A percentile compares a stretch with the other conserved stretches of the same genome.
Conservation (phyloP, 495 filamentous ascomycete genomes). For the Lineolata rhizophorae region DNA sequence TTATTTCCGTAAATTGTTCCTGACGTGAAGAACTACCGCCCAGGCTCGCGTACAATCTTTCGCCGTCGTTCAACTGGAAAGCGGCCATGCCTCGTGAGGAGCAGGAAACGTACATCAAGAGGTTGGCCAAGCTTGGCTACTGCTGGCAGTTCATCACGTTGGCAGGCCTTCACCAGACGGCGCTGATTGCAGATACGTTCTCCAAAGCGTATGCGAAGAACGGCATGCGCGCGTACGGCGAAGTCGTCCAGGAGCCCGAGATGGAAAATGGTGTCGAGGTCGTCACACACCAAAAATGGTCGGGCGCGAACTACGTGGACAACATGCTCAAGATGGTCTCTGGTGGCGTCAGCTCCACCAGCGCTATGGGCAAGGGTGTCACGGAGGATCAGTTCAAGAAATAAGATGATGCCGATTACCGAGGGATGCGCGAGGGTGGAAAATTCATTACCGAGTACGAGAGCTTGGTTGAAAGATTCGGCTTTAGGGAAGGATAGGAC, state of each 20-base stretch:
- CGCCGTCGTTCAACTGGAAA: slow-evolving; percentile 99
- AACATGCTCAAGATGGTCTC: slow-evolving; percentile 93
- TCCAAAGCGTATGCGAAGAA: slow-evolving; percentile 55
- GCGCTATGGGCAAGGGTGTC: slow-evolving; percentile 92
- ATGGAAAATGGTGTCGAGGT: slow-evolving; percentile 80
- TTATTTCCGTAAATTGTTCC: too few relatives aligned
- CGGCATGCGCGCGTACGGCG: slow-evolving; percentile 93
- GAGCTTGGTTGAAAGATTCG: too few relatives aligned
- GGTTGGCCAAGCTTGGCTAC: slow-evolving; percentile 73
- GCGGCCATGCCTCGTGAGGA: slow-evolving; percentile 80
- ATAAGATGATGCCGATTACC: background rate
- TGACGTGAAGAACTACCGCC: slow-evolving; percentile 5
- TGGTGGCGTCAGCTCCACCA: slow-evolving; percentile 74
- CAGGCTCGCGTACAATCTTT: slow-evolving; percentile 89
- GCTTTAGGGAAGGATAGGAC: too few relatives aligned
- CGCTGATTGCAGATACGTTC: slow-evolving; percentile 74
- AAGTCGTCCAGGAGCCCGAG: slow-evolving; percentile 93
- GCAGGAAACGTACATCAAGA: slow-evolving; percentile 91
- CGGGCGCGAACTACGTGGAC: slow-evolving; percentile 82
- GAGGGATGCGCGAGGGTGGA: too few relatives aligned
- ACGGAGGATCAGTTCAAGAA: slow-evolving; percentile 87
- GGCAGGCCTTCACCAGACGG: slow-evolving; percentile 89
- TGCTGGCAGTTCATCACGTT: slow-evolving; percentile 99
- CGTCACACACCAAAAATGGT: slow-evolving; percentile 97
- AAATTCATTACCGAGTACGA: too few relatives aligned